phyloP scores from a whole-genome alignment of 2,329 filamentous ascomycete species.

The Calonectria multiphialidica region DNA sequence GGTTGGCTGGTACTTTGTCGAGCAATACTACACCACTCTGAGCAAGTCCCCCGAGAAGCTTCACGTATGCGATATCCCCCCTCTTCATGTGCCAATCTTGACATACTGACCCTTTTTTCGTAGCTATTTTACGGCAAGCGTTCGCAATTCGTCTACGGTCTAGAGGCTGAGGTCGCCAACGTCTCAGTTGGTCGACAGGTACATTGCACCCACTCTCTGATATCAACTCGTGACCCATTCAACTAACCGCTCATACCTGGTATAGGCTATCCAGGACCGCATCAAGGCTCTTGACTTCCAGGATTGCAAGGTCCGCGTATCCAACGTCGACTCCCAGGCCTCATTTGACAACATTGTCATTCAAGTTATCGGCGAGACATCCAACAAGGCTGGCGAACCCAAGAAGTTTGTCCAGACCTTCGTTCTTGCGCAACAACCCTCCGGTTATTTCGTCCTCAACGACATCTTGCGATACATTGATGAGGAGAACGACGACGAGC shows the following conservation, averaged over 20 bases:
- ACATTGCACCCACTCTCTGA: conserved; percentile 23
- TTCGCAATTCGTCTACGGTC: conserved; percentile 93
- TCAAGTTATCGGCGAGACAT: conserved; percentile 97
- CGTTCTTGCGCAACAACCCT: conserved; percentile 94
- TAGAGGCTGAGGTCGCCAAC: conserved; percentile 88
- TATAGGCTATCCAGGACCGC: conserved; percentile 89
- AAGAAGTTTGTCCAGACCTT: conserved; percentile 99
- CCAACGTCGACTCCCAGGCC: conserved; percentile 96
- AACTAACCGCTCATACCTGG: conserved; percentile 26
- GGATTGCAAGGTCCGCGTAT: conserved; percentile 97
- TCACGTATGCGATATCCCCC: conserved; percentile 66
- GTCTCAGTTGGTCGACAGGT: conserved; percentile 92
- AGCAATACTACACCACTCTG: conserved; percentile 98
- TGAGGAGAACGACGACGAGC: conserved; percentile 83
- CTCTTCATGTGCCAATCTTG: neutral
- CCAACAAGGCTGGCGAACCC: conserved; percentile 90
- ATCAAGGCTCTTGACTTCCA: conserved; percentile 95
- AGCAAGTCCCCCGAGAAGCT: conserved; percentile 96
- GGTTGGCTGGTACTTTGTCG: conserved; percentile 99
- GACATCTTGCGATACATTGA: conserved; percentile 96
- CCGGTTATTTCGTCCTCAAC: conserved; percentile 98
- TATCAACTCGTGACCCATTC: neutral
- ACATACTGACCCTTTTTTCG: conserved; percentile 23
- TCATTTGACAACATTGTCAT: conserved; percentile 96
- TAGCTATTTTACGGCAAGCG: conserved; percentile 95